phyloP scores from a whole-genome alignment of 1,139 yeast genomes.

The Taphrina communis region DNA sequence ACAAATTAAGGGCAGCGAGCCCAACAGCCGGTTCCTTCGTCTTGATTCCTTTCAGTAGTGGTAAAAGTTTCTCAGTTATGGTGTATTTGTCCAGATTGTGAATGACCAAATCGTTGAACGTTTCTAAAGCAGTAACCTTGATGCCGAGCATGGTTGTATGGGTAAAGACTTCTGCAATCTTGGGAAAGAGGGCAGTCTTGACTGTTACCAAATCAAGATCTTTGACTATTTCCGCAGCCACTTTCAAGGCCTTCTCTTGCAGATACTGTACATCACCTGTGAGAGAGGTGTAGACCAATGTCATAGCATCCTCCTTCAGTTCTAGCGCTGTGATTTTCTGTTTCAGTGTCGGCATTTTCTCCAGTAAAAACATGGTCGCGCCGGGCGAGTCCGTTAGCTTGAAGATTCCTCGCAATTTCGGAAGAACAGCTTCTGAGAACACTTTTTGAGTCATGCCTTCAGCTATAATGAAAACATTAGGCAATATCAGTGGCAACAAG shows the following conservation, averaged over 20 bases:
- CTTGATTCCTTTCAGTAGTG: constrained; percentile 73
- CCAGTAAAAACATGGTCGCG: constrained; percentile 61
- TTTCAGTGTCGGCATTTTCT: constrained; percentile 61
- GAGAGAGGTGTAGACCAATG: constrained; percentile 51
- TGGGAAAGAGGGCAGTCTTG: constrained; percentile 75
- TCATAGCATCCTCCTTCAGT: constrained; percentile 53
- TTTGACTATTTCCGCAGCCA: constrained; percentile 57
- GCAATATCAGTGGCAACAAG: constrained; percentile 62
- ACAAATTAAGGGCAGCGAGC: constrained; percentile 61
- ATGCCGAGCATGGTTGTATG: constrained; percentile 83
- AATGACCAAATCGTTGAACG: constrained; percentile 66
- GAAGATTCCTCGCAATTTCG: constrained; percentile 54
- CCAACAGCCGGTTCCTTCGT: constrained; percentile 76
- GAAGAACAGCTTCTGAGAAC: constrained; percentile 73
- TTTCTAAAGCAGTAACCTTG: constrained; percentile 70
- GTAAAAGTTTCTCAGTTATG: constrained; percentile 76
- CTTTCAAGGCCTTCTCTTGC: constrained; percentile 64
- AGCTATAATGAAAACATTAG: constrained; percentile 70
- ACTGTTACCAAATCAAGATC: constrained; percentile 73
- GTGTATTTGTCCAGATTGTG: constrained; percentile 71
- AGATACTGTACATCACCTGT: constrained; percentile 54
- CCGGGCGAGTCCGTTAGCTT: constrained; percentile 57
- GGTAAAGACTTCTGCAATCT: constrained; percentile 72
- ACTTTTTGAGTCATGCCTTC: constrained; percentile 71
- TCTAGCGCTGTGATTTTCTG: constrained; percentile 59